Evolutionary conservation across 2,329 filamentous ascomycete genomes (phyloP).

Genomic region (Stemphylium beticola): DNA sequence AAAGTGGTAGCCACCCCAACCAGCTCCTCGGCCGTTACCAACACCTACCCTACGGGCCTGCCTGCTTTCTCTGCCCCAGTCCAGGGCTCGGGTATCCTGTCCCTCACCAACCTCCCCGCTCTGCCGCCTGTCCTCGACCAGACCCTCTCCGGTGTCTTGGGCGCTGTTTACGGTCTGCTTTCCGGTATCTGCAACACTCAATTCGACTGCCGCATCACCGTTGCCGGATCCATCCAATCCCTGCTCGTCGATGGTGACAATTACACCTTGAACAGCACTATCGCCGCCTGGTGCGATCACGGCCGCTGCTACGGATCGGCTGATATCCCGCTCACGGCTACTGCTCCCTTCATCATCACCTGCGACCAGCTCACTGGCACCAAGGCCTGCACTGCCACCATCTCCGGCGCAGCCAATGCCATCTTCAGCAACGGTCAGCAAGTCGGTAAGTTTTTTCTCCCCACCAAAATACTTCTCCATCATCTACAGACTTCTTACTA

Average conservation of each 20-base stretch:
- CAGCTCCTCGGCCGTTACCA: background rate
- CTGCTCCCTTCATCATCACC: slow-evolving; percentile 8
- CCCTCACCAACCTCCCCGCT: slow-evolving; percentile 7
- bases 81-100: slow-evolving; percentile 1
- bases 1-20: background rate
- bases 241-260: slow-evolving; percentile 11
- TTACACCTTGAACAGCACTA: background rate
- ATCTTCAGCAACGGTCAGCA: slow-evolving; percentile 8
- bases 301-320: slow-evolving; percentile 9
- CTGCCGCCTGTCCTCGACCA: slow-evolving; percentile 11
- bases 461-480: too few species aligned
- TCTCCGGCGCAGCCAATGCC: slow-evolving; percentile 3
- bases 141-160: background rate
- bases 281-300: slow-evolving; percentile 4
- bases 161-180: background rate
- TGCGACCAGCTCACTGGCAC: slow-evolving; percentile 2
- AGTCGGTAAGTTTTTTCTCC: slow-evolving; percentile 1
- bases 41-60: background rate
- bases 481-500: background rate
- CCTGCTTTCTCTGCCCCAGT: slow-evolving; percentile 10
- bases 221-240: slow-evolving; percentile 10
- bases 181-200: slow-evolving; percentile 4
- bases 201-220: slow-evolving; percentile 3
- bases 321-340: slow-evolving; percentile 3
- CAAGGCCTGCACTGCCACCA: slow-evolving; percentile 7